phyloP scores from a whole-genome alignment of 148 eudicot genomes.

The Rhododendron kiyosumense region DNA sequence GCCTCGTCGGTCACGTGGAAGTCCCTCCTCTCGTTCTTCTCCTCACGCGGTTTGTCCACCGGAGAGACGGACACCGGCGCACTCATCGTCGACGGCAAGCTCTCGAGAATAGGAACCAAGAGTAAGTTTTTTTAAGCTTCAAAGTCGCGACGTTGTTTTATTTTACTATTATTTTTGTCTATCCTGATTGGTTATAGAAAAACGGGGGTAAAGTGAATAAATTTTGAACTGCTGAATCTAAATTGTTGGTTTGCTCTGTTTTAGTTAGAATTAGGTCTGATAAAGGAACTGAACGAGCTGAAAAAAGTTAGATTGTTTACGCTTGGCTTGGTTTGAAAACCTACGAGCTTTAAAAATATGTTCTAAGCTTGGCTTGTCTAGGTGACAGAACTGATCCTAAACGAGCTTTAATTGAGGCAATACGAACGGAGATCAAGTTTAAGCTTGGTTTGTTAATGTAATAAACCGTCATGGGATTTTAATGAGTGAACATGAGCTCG shows the following conservation, averaged over 20 bases:
- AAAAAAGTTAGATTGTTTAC: not conserved
- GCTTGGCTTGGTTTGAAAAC: not conserved
- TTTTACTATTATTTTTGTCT: not conserved
- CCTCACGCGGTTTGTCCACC: constrained; percentile 57
- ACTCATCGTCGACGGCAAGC: constrained; percentile 59
- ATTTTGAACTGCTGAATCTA: not conserved
- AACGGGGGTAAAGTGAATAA: not conserved
- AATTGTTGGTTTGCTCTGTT: not conserved
- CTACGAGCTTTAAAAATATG: not conserved
- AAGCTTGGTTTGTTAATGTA: not conserved
- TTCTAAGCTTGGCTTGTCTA: not conserved
- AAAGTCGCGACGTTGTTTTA: not conserved
- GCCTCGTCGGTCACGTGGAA: constrained; percentile 86
- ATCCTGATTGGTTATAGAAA: not conserved
- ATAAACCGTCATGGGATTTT: not conserved
- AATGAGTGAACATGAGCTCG: not conserved
- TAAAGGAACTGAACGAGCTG: not conserved
- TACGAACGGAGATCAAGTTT: not conserved
- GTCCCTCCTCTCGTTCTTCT: constrained; percentile 65
- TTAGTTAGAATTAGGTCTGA: not conserved
- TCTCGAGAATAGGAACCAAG: constrained; percentile 48
- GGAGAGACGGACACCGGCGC: constrained; percentile 45
- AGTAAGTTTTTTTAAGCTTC: constrained; percentile 22
- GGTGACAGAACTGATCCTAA: too few species aligned
- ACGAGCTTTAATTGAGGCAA: not conserved